Conservation (phyloP, 2,329 filamentous ascomycete genomes). For the Graphilbum sp. region DNA sequence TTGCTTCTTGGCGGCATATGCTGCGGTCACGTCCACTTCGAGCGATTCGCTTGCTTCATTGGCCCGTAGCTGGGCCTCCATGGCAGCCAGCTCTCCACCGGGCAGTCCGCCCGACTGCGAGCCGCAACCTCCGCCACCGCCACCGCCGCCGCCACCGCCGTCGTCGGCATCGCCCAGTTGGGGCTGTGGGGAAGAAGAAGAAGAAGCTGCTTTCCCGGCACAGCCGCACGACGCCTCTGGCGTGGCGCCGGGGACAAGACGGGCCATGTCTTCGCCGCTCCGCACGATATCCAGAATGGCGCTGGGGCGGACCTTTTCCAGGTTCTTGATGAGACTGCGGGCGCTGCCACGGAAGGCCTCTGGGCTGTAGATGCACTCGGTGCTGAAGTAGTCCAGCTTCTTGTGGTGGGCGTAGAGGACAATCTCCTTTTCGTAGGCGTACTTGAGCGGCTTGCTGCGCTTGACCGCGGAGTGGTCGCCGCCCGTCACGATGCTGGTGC, state of each 20-base stretch:
- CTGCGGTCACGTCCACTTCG: slow-evolving; percentile 49
- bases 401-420: slow-evolving; percentile 96
- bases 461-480: slow-evolving; percentile 73
- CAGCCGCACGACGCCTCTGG: slow-evolving; percentile 8
- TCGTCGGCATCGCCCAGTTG: neutral
- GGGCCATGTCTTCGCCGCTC: slow-evolving; percentile 92
- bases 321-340: slow-evolving; percentile 79
- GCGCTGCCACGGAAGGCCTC: slow-evolving; percentile 93
- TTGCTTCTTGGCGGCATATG: slow-evolving; percentile 15
- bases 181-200: no score
- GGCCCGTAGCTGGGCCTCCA: slow-evolving; percentile 57
- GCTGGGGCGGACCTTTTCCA: slow-evolving; percentile 84
- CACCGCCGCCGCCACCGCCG: neutral
- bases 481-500: slow-evolving; percentile 77
- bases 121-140: slow-evolving; percentile 50
- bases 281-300: slow-evolving; percentile 89
- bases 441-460: slow-evolving; percentile 91
- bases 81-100: slow-evolving; percentile 64
- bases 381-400: slow-evolving; percentile 93
- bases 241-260: slow-evolving; percentile 52
- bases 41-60: slow-evolving; percentile 43
- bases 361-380: slow-evolving; percentile 95
- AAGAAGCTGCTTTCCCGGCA: neutral
- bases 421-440: slow-evolving; percentile 98
- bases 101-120: slow-evolving; percentile 48